These are phyloP conservation scores for Hanseniaspora singularis DNA, from an alignment of 805 yeast species.

Conservation along the genomic window DNA sequence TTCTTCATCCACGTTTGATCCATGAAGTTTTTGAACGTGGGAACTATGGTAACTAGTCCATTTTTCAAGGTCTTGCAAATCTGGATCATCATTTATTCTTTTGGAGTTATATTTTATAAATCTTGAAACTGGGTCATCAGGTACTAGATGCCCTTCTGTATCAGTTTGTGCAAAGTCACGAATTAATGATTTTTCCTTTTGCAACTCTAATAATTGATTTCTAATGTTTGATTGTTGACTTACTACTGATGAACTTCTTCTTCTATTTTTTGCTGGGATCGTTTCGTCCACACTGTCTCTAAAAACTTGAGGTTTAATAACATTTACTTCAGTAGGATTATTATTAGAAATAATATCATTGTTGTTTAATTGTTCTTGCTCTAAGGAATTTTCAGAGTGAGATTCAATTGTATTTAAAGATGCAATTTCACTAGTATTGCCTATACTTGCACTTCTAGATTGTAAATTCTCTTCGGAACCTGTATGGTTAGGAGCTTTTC, in stretches of 20 bases:
- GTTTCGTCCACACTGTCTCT: too few species aligned
- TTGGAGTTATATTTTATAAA: constrained; percentile 15
- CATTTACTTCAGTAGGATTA: background rate
- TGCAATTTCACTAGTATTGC: constrained; percentile 7
- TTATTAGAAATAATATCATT: background rate
- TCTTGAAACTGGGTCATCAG: constrained; percentile 15
- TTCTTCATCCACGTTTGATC: background rate
- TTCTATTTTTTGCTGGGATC: too few species aligned
- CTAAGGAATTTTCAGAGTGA: background rate
- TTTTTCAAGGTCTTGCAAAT: background rate
- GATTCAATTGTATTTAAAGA: constrained; percentile 5
- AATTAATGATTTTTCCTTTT: constrained; percentile 28
- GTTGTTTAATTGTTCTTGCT: background rate
- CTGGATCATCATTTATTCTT: background rate
- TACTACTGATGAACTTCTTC: constrained; percentile 6
- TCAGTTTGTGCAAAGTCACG: constrained; percentile 34
- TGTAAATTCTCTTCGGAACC: too few species aligned
- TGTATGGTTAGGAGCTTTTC: too few species aligned
- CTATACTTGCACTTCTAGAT: constrained; percentile 5
- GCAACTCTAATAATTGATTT: background rate
- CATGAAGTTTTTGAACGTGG: background rate
- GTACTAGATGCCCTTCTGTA: constrained; percentile 24
- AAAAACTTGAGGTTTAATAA: constrained; percentile 4
- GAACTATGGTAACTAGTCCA: constrained; percentile 10
- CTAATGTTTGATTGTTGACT: constrained; percentile 11